Conservation (phyloP, 1,139 yeast species). For the Sugiyamaella xylanicola region DNA sequence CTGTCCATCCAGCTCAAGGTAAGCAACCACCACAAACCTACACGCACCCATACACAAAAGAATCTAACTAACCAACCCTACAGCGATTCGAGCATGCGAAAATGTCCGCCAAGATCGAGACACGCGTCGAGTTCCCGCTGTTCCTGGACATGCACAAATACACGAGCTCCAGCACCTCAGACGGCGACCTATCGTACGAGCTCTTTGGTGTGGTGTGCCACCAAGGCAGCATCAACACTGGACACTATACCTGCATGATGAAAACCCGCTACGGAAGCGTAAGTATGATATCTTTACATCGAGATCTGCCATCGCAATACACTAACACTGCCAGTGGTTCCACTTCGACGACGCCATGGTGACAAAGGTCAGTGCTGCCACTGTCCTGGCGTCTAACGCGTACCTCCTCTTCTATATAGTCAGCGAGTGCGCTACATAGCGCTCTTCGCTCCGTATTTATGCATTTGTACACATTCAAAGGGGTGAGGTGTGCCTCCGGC, state of each 20-base stretch:
- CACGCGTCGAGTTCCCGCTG: constrained; percentile 70
- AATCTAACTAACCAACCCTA: neutral
- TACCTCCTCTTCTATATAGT: constrained; percentile 78
- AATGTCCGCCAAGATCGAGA: constrained; percentile 69
- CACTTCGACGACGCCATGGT: constrained; percentile 89
- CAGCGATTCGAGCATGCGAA: constrained; percentile 24
- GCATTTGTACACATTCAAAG: neutral
- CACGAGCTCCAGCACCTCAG: constrained; percentile 35
- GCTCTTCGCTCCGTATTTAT: neutral
- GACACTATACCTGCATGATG: constrained; percentile 83
- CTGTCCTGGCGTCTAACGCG: constrained; percentile 69
- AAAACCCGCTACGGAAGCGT: constrained; percentile 61
- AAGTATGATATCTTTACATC: too few relatives aligned
- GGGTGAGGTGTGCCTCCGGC: constrained; percentile 1
- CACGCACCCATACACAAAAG: too few relatives aligned
- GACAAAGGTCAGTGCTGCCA: constrained; percentile 62
- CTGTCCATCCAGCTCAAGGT: constrained; percentile 76
- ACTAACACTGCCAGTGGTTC: constrained; percentile 53
- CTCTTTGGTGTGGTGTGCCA: constrained; percentile 86
- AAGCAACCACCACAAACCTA: too few relatives aligned
- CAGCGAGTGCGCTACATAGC: constrained; percentile 37
- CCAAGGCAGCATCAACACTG: constrained; percentile 90
- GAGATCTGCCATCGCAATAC: too few relatives aligned
- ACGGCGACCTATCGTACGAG: constrained; percentile 56
- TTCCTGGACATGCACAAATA: constrained; percentile 71